These are phyloP conservation scores for Nicotiana rustica DNA, from an alignment of 305 asterid species.

Conservation along the genomic window DNA sequence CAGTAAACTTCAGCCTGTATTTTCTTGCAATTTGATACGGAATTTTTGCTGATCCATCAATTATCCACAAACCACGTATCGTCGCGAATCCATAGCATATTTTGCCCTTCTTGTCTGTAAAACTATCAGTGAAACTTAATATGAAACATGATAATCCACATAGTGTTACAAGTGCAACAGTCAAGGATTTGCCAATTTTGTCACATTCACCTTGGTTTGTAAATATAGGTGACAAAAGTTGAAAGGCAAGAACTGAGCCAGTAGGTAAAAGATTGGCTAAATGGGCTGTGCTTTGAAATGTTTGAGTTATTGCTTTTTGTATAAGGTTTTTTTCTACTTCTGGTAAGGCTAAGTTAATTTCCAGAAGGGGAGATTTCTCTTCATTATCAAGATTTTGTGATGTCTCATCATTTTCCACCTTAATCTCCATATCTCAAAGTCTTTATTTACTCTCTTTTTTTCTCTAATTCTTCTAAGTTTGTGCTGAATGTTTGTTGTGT, in stretches of 20 bases:
- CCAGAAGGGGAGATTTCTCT: slow-evolving; percentile 52
- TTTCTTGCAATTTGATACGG: slow-evolving; percentile 56
- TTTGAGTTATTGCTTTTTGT: slow-evolving; percentile 85
- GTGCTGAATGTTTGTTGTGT: neutral
- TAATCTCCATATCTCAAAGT: slow-evolving; percentile 58
- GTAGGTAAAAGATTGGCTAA: slow-evolving; percentile 87
- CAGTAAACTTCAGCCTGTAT: slow-evolving; percentile 67
- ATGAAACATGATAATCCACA: slow-evolving; percentile 76
- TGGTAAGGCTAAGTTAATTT: slow-evolving; percentile 39
- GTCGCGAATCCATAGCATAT: slow-evolving; percentile 83
- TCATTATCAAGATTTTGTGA: slow-evolving; percentile 43
- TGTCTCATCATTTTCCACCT: slow-evolving; percentile 39
- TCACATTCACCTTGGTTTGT: slow-evolving; percentile 81
- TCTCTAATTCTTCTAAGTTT: neutral
- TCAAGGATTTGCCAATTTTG: slow-evolving; percentile 49
- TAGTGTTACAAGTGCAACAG: slow-evolving; percentile 58
- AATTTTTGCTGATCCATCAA: slow-evolving; percentile 65
- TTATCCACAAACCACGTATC: slow-evolving; percentile 66
- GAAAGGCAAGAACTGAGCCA: slow-evolving; percentile 80
- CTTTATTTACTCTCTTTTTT: neutral
- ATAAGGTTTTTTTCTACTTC: slow-evolving; percentile 65
- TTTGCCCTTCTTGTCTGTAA: slow-evolving; percentile 72
- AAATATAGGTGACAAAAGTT: slow-evolving; percentile 77
- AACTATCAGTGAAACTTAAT: slow-evolving; percentile 77
- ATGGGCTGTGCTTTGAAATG: slow-evolving; percentile 86